phyloP scores from a whole-genome alignment of 495 filamentous ascomycete genomes.

The Hypoxylon subgilvum region DNA sequence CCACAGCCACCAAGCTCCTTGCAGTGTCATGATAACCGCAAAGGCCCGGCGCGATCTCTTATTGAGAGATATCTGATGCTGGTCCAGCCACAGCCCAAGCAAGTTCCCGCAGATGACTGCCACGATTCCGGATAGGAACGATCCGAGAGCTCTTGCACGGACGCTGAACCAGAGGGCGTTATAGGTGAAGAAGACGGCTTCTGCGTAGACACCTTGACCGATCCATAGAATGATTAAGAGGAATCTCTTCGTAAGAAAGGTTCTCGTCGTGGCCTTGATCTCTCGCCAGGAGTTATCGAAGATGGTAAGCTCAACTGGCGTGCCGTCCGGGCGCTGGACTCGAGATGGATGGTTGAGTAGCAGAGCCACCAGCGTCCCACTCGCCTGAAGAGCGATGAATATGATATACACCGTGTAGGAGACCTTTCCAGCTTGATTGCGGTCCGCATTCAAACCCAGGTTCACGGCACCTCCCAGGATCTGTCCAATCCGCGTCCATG shows the following conservation, averaged over 20 bases:
- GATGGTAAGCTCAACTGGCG: constrained; percentile 58
- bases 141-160: constrained; percentile 65
- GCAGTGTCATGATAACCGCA: constrained; percentile 54
- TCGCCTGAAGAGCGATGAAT: constrained; percentile 67
- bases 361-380: constrained; percentile 61
- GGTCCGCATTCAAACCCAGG: constrained; percentile 63
- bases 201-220: constrained; percentile 64
- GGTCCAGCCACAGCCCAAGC: constrained; percentile 63
- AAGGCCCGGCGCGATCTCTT: constrained; percentile 50
- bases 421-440: constrained; percentile 61
- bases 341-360: constrained; percentile 58
- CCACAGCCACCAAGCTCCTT: constrained; percentile 70
- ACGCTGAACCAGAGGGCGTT: constrained; percentile 64
- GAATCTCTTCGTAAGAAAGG: constrained; percentile 61
- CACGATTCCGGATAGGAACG: constrained; percentile 65
- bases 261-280: constrained; percentile 55
- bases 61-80: constrained; percentile 54
- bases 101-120: constrained; percentile 64
- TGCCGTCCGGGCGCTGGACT: constrained; percentile 64
- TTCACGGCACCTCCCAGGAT: constrained; percentile 70
- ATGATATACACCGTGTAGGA: constrained; percentile 65
- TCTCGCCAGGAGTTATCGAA: constrained; percentile 55
- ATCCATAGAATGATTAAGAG: constrained; percentile 65
- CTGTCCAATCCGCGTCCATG: constrained; percentile 65
- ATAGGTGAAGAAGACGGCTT: constrained; percentile 70